Base-by-base conservation (phyloP, 345 rosid species). In the Combretum micranthum region DNA sequence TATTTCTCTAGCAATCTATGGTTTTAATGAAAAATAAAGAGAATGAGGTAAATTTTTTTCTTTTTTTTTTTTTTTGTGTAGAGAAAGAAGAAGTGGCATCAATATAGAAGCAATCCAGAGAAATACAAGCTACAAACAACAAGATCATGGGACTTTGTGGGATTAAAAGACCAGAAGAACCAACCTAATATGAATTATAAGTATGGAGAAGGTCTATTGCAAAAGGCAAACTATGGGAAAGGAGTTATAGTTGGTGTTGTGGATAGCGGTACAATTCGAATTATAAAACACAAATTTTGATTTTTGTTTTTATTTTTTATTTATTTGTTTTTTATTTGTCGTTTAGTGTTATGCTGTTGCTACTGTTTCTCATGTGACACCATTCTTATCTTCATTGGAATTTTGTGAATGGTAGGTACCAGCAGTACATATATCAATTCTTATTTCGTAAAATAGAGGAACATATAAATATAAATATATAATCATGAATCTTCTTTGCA, bases 101-200 rank as follows among this genome's bases (percentile, higher is more conserved):
- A 2, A 83, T 91, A 72, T 43, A 45, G 64, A 57, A 84, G 83
- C 60, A 52, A 77, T 1, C 75, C 81, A 20, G 63, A 70, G 57
- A 74, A 74, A 67, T 83, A 87, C 64, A 64, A 82, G n/a, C 11
- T 72, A 49, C 95, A 83, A 26, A 91, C 96, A 0, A 87, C 98
- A 62, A 66, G 98, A 66, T 91, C 98, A 49, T 91, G 98, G 98
- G 77, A 84, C 56, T 91, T 91, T 61, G 74, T 74, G 47, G 98
- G 96, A 13, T 60, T 91, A 51, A 69, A 85, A 9, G 81, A 59
- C 20, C 57, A 42, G 20, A 58, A 6, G 0, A 67, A 20, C 42
- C 42, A 22, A 43, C 19, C 2, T 17, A 32, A n/a, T 12, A 21
- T 2, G 51, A 46, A 48, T 15, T 52, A 50, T 10, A 50, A 23